Evolutionary conservation across 1,284 basidiomycete species (phyloP).

Genomic region (Trametes polyzona): DNA sequence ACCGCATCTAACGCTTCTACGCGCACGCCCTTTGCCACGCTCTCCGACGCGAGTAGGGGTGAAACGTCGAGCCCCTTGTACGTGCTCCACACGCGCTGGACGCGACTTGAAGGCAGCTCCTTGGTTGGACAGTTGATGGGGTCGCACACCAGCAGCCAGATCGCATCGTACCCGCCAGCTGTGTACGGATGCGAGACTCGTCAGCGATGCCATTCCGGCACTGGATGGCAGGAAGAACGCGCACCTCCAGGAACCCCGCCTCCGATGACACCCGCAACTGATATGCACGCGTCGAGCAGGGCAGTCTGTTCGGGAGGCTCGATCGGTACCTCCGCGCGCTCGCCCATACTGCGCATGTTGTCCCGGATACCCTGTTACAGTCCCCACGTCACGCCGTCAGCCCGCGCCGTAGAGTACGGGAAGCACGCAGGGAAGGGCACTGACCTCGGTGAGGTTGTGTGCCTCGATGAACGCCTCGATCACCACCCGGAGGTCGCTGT

Average conservation of each 20-base stretch:
- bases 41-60: conserved; percentile 80
- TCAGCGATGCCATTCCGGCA: too few relatives aligned
- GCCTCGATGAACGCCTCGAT: conserved; percentile 60
- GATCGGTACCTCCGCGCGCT: conserved; percentile 80
- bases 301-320: conserved; percentile 90
- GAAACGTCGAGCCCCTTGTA: conserved; percentile 79
- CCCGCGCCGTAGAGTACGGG: conserved; percentile 13
- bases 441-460: conserved; percentile 61
- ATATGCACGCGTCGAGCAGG: conserved; percentile 83
- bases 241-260: conserved; percentile 95
- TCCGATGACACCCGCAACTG: conserved; percentile 84
- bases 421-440: conserved; percentile 7
- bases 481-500: conserved; percentile 36
- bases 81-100: conserved; percentile 78
- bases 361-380: conserved; percentile 67
- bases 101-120: conserved; percentile 40
- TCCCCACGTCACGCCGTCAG: neutral
- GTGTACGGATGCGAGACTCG: conserved; percentile 6
- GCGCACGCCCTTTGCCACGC: conserved; percentile 70
- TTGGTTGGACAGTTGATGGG: conserved; percentile 50
- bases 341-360: conserved; percentile 90
- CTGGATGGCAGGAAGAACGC: conserved; percentile 31
- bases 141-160: conserved; percentile 89
- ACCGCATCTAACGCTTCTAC: conserved; percentile 66
- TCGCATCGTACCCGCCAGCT: conserved; percentile 98